These are phyloP conservation scores for Mycena kentingensis DNA, from an alignment of 768 basidiomycete species.

Conservation along the genomic window DNA sequence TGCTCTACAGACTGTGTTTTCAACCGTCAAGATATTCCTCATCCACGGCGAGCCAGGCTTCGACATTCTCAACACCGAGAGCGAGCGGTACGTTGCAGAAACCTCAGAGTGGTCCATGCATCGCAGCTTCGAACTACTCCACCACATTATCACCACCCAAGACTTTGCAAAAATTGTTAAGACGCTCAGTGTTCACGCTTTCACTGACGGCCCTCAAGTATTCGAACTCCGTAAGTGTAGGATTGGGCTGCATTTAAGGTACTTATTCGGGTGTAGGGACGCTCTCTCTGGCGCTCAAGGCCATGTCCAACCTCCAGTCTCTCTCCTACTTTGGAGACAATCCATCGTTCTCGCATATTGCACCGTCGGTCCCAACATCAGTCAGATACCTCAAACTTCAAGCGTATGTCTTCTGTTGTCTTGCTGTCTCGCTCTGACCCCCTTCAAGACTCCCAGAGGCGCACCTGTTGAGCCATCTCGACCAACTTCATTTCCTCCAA, in stretches of 20 bases:
- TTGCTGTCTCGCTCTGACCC: constrained; percentile 1
- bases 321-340: constrained; percentile 42
- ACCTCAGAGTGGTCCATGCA: constrained; percentile 33
- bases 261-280: constrained; percentile 34
- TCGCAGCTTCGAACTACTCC: constrained; percentile 43
- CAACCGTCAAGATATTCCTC: constrained; percentile 40
- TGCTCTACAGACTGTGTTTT: constrained; percentile 35
- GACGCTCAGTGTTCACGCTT: constrained; percentile 40
- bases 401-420: constrained; percentile 27
- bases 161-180: constrained; percentile 38
- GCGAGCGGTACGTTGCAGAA: constrained; percentile 31
- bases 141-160: constrained; percentile 36
- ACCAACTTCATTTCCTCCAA: constrained; percentile 27
- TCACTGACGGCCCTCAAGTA: constrained; percentile 35
- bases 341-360: constrained; percentile 33
- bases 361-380: constrained; percentile 31
- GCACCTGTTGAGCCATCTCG: constrained; percentile 30
- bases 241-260: background rate
- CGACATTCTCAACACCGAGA: constrained; percentile 34
- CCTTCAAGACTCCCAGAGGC: constrained; percentile 28
- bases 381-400: constrained; percentile 33
- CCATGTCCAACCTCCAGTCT: constrained; percentile 35
- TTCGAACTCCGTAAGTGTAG: constrained; percentile 38
- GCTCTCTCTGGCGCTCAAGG: constrained; percentile 34
- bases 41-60: constrained; percentile 31